Evolutionary conservation across 2,329 filamentous ascomycete genomes (phyloP).

Genomic region (Chrysoporthe cubensis): DNA sequence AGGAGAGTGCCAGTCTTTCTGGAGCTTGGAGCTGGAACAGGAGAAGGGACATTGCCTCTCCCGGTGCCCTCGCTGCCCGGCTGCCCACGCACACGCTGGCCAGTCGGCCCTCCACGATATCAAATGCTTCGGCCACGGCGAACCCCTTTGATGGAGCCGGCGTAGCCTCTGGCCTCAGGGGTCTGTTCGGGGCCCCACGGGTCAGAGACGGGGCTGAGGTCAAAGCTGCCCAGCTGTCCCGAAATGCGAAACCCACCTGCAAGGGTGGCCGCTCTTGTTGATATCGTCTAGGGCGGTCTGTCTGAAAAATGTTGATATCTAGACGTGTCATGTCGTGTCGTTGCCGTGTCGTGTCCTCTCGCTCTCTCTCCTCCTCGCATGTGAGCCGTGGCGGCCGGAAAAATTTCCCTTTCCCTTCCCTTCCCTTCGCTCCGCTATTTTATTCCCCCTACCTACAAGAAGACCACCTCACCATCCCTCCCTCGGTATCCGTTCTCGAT

Average conservation of each 20-base stretch:
- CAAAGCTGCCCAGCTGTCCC: constrained; percentile 1
- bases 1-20: constrained; percentile 5
- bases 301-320: constrained; percentile 29
- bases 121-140: background rate
- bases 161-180: background rate
- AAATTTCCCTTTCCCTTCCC: background rate
- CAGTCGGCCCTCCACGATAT: constrained; percentile 2
- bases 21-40: background rate
- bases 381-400: background rate
- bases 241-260: constrained; percentile 15
- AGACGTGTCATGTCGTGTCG: background rate
- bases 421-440: background rate
- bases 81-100: background rate
- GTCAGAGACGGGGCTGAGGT: constrained; percentile 12
- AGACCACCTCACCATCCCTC: background rate
- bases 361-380: constrained; percentile 3
- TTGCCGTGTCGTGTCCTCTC: constrained; percentile 10
- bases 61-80: background rate
- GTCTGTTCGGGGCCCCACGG: constrained; percentile 10
- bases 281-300: constrained; percentile 28
- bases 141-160: background rate
- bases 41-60: background rate
- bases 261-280: constrained; percentile 27
- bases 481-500: background rate
- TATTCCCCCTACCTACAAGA: background rate